Conservation (phyloP, 2,329 filamentous ascomycete species). For the Colletotrichum destructivum region DNA sequence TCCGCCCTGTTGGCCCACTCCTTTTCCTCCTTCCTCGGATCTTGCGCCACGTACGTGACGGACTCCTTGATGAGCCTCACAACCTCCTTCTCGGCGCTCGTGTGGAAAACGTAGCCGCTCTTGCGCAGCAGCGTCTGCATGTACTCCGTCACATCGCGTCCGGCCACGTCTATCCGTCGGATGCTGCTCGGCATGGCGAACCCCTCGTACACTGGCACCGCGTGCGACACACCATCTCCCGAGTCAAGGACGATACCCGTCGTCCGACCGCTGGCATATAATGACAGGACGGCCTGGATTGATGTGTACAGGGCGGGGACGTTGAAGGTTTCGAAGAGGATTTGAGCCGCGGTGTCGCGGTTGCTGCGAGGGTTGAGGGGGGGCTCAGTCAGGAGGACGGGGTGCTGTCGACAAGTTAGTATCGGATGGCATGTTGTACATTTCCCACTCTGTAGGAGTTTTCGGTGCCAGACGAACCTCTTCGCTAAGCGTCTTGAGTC, state of each 20-base stretch:
- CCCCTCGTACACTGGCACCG: slow-evolving; percentile 97
- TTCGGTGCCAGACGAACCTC: slow-evolving; percentile 71
- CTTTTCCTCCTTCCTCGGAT: slow-evolving; percentile 95
- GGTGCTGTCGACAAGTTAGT: slow-evolving; percentile 73
- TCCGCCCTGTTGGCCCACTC: slow-evolving; percentile 88
- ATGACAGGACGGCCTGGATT: slow-evolving; percentile 94
- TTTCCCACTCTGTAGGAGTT: neutral
- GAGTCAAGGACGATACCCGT: slow-evolving; percentile 96
- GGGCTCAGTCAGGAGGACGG: slow-evolving; percentile 95
- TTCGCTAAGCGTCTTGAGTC: slow-evolving; percentile 96
- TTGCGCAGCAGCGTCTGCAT: slow-evolving; percentile 92
- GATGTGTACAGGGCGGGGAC: slow-evolving; percentile 96
- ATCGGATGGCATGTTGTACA: neutral
- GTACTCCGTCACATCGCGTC: slow-evolving; percentile 95
- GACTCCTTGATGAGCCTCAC: slow-evolving; percentile 97
- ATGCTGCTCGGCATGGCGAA: slow-evolving; percentile 98
- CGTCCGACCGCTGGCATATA: slow-evolving; percentile 96
- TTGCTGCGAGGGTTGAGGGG: slow-evolving; percentile 96
- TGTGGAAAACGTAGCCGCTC: slow-evolving; percentile 95
- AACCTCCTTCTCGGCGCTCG: slow-evolving; percentile 99
- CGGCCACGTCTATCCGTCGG: slow-evolving; percentile 94
- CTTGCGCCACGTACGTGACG: slow-evolving; percentile 89
- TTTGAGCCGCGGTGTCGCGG: slow-evolving; percentile 95
- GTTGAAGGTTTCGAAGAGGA: slow-evolving; percentile 99
- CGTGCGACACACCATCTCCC: slow-evolving; percentile 96